Conservation (phyloP, 2,329 filamentous ascomycete genomes). For the Monosporascus sp. region DNA sequence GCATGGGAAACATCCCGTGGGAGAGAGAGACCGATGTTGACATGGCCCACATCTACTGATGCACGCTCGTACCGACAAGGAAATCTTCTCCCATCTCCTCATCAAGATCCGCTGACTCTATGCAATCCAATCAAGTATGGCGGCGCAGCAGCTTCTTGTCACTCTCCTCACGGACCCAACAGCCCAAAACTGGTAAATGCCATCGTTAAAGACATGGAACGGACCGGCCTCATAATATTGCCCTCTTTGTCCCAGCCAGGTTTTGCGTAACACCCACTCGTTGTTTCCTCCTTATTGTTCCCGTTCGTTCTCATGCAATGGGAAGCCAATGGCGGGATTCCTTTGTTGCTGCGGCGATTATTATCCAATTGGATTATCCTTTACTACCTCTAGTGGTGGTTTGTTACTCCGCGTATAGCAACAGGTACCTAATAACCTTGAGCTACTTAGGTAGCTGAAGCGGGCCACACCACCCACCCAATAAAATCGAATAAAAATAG, state of each 20-base stretch:
- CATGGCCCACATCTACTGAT: background rate
- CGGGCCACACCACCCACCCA: background rate
- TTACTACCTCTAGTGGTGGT: background rate
- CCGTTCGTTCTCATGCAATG: too few relatives aligned
- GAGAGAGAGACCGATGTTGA: conserved; percentile 1
- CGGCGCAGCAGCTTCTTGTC: background rate
- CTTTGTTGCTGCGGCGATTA: background rate
- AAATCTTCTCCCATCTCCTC: background rate
- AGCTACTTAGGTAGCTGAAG: background rate
- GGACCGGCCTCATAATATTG: background rate
- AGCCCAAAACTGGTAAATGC: background rate
- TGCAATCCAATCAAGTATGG: background rate
- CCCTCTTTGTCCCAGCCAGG: background rate
- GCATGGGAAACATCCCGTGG: too few relatives aligned
- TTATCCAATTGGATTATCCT: background rate
- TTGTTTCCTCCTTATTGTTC: background rate
- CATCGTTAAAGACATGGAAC: background rate
- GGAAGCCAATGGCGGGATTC: background rate
- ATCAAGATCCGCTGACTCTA: background rate
- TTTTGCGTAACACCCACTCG: background rate
- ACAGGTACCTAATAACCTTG: background rate
- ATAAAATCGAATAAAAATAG: background rate
- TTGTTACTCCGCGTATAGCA: background rate
- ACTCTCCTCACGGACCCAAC: background rate
- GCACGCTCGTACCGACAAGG: background rate